These are phyloP conservation scores for Massarina eburnea DNA, from an alignment of 2,329 filamentous ascomycete genomes.

Conservation along the genomic window DNA sequence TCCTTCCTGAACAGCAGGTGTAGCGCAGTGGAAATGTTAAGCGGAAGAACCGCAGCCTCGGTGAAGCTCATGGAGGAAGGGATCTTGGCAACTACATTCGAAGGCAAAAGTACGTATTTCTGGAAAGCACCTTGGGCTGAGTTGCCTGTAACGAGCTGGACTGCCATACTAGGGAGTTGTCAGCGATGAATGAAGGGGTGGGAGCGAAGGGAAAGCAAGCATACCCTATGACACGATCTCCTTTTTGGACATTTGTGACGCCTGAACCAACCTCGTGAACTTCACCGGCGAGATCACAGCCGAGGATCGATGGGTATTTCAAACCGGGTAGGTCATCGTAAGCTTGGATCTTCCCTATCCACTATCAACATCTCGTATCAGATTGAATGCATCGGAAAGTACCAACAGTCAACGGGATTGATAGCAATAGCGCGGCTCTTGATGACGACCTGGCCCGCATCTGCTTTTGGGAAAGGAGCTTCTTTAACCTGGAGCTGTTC, in stretches of 20 bases:
- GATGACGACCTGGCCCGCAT: conserved; percentile 25
- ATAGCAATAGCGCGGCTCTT: conserved; percentile 31
- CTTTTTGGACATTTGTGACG: conserved; percentile 45
- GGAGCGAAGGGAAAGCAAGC: conserved; percentile 20
- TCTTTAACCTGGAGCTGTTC: conserved; percentile 20
- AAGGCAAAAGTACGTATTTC: conserved; percentile 37
- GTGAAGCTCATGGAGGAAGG: conserved; percentile 44
- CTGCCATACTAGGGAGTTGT: conserved; percentile 4
- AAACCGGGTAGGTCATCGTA: conserved; percentile 35
- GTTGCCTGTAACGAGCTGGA: conserved; percentile 19
- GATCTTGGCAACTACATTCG: conserved; percentile 41
- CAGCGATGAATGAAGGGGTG: conserved; percentile 10
- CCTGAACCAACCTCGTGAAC: conserved; percentile 45
- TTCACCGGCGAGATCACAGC: conserved; percentile 47
- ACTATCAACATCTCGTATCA: conserved; percentile 25
- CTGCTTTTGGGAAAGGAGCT: conserved; percentile 21
- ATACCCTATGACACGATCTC: conserved; percentile 47
- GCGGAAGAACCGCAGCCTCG: conserved; percentile 44
- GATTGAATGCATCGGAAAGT: conserved; percentile 45
- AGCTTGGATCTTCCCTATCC: conserved; percentile 25
- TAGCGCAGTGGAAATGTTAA: conserved; percentile 44
- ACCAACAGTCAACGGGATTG: conserved; percentile 26
- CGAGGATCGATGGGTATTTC: conserved; percentile 33
- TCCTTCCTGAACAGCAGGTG: conserved; percentile 38
- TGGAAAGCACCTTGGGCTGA: conserved; percentile 29